Base-by-base conservation (phyloP, 1,284 basidiomycete species). In the Rhodotorula sp. region DNA sequence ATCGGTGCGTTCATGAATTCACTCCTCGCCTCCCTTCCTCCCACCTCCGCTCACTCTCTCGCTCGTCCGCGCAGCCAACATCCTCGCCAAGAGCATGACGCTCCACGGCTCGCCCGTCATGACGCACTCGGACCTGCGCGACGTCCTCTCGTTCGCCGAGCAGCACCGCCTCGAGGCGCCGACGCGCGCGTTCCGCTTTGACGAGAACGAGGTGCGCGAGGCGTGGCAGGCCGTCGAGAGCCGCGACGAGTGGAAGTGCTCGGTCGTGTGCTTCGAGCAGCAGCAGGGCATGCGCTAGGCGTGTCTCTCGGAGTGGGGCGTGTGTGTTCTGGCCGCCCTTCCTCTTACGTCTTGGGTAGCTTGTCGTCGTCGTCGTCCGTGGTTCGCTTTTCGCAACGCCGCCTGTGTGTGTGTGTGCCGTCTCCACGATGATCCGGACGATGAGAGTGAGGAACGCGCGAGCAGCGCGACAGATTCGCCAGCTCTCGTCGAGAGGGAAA, bases 61-160 rank as follows among this genome's bases (percentile, higher is more conserved):
- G 12, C 54, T 12, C n/a, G 14, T 27, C 12, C 34, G 13, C 45
- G 25, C 59, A 67, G 66, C 61, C 57, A 54, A 64, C 61, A 52
- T 71, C 34, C 55, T 71, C 62, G 70, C 62, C 46, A 67, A 67
- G 48, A 34, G 46, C 46, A 53, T 71, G 46, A 45, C 65, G 46
- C 27, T 71, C 46, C 19, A 48, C 13, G 66, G 65, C 27, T 46
- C 57, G 17, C 41, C 45, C 13, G 44, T 25, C 17, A 46, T 63
- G 25, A 44, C 55, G 45, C 25, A 10, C n/a, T 48, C 41, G 25
- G 46, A 49, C 12, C 56, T 71, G n/a, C 46, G 57, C 16, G 25
- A 17, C 44, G 58, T 48, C 27, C 42, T 71, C 48, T 21, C 34
- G 21, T 25, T 64, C 5, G 54, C 49, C 48, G 57, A 64, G 25